Base-by-base conservation (phyloP, 228 moss, liverwort and hornwort species). In the Sphagnum fallax region DNA sequence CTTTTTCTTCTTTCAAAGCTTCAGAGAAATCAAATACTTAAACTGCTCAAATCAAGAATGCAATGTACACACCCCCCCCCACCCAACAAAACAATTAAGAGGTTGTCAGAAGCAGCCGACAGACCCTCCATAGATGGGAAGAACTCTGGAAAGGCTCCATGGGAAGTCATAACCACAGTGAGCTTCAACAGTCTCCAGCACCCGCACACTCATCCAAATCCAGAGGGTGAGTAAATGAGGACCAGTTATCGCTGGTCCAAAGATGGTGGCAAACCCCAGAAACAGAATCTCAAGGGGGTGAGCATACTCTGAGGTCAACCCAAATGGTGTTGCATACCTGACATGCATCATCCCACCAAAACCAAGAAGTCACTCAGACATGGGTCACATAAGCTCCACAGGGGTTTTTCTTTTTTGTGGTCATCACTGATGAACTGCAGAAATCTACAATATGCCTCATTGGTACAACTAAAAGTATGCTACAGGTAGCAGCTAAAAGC, bases 141-240 rank as follows among this genome's bases (percentile, higher is more conserved):
- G 73, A 79, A 92, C 93, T 80, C 94, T 92, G n/a, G 97, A 93
- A 47, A 93, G 87, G 70, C 97, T 97, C 97, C 97, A 97, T 8
- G 97, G 97, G 49, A 97, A 97, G 76, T 97, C 97, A 71, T 97
- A 97, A 66, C 97, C 97, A 71, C 97, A 97, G 69, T 97, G 97
- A 48, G 97, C 97, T 78, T 97, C 97, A 9, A 97, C 91, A 61
- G 97, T 97, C 78, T 97, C 97, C 62, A 93, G 74, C 14, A 97
- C 97, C 67, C 97, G 88, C 85, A 97, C 83, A 79, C 97, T 93
- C 81, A 97, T 93, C 97, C 97, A 97, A 63, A 97, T 77, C 97
- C 97, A 97, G 53, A 97, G 80, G 64, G 97, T 97, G 64, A 97
- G 70, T 67, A 97, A 82, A 73, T 97, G 97, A 60, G 97, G 97